Percentiles rank a stretch among this genome's conserved stretches.
These are phyloP conservation scores for Candida fluviatilis DNA, from an alignment of 805 yeast species.

Conservation along the genomic window DNA sequence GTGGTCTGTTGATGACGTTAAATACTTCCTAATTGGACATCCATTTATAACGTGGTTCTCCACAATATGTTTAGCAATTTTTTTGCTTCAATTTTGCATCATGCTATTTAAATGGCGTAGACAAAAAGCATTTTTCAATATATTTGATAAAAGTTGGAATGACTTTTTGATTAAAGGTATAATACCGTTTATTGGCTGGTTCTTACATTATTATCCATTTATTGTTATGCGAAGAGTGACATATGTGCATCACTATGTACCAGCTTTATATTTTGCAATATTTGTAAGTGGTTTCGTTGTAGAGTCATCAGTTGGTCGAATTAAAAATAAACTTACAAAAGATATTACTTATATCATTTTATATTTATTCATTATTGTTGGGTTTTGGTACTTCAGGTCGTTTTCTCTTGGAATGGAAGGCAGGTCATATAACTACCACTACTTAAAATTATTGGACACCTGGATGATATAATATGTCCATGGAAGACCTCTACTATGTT, in stretches of 20 bases:
- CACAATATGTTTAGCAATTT: constrained; percentile 21
- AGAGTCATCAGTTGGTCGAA: constrained; percentile 30
- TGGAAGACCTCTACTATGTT: too few relatives aligned
- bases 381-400: constrained; percentile 60
- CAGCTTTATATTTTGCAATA: constrained; percentile 58
- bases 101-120: constrained; percentile 28
- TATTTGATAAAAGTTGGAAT: constrained; percentile 26
- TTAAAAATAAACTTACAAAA: constrained; percentile 11
- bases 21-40: constrained; percentile 69
- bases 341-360: constrained; percentile 37
- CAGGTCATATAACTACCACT: constrained; percentile 20
- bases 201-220: constrained; percentile 38
- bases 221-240: constrained; percentile 41
- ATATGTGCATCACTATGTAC: constrained; percentile 42
- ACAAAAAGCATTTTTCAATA: constrained; percentile 17
- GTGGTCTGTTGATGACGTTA: constrained; percentile 57
- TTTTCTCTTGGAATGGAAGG: constrained; percentile 76
- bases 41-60: constrained; percentile 70
- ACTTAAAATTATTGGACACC: constrained; percentile 26
- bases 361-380: constrained; percentile 49
- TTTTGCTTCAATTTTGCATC: constrained; percentile 17
- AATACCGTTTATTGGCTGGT: constrained; percentile 37
- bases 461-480: constrained; percentile 14
- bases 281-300: constrained; percentile 61
- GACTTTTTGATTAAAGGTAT: constrained; percentile 25